phyloP scores from a whole-genome alignment of 495 filamentous ascomycete species.

The Lichenothelia convexa region DNA sequence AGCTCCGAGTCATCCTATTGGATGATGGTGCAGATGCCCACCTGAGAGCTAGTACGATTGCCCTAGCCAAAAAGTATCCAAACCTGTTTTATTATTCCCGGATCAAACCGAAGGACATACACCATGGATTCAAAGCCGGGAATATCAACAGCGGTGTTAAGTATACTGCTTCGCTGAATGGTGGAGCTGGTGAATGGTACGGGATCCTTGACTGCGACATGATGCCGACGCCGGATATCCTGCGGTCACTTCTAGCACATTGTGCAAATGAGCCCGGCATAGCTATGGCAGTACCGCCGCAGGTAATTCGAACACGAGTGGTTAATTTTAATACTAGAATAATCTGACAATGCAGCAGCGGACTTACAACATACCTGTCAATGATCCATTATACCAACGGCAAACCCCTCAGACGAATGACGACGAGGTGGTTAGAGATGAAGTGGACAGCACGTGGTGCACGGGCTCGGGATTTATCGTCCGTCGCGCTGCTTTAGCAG shows the following conservation, averaged over 20 bases:
- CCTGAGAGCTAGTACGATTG: constrained; percentile 18
- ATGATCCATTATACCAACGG: constrained; percentile 32
- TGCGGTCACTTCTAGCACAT: constrained; percentile 31
- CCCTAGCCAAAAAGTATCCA: constrained; percentile 13
- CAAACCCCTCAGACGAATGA: constrained; percentile 29
- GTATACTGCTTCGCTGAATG: constrained; percentile 17
- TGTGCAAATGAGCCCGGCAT: constrained; percentile 28
- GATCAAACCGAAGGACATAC: constrained; percentile 28
- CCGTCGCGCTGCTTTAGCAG: constrained; percentile 29
- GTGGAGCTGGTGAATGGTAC: constrained; percentile 29
- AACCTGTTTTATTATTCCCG: constrained; percentile 27
- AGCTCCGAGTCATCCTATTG: constrained; percentile 31
- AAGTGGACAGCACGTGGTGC: constrained; percentile 30
- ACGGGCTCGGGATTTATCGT: constrained; percentile 35
- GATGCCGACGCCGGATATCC: constrained; percentile 36
- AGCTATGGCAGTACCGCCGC: constrained; percentile 33
- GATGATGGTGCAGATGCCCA: constrained; percentile 29
- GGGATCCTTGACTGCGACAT: constrained; percentile 38
- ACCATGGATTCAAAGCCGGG: constrained; percentile 37
- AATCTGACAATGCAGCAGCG: constrained; percentile 21
- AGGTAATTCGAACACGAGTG: constrained; percentile 18
- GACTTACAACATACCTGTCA: constrained; percentile 34
- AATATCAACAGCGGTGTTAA: constrained; percentile 33
- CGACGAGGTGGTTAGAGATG: constrained; percentile 34
- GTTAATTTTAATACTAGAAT: too few species aligned